Evolutionary conservation across 176 grass and related monocot genomes (phyloP).

Genomic region (Oryza coarctata): DNA sequence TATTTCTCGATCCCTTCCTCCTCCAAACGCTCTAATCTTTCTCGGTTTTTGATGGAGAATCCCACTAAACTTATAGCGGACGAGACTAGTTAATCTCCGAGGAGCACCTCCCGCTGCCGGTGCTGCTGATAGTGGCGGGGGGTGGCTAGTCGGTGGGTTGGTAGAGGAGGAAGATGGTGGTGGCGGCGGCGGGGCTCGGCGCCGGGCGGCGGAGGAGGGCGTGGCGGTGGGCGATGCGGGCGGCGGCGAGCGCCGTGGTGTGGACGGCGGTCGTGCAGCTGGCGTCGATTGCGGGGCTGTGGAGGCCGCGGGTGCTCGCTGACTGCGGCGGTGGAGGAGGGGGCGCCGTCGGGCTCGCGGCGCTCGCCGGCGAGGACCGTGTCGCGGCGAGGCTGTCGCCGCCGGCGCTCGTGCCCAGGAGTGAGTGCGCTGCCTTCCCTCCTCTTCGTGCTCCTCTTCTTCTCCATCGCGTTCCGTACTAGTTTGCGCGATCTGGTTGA

Average conservation of each 20-base stretch:
- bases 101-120: background rate
- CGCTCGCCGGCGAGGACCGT: slow-evolving; percentile 59
- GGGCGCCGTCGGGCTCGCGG: slow-evolving; percentile 28
- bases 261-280: slow-evolving; percentile 89
- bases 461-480: background rate
- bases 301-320: slow-evolving; percentile 54
- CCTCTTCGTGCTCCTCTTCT: slow-evolving; percentile 16
- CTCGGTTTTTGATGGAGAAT: slow-evolving; percentile 10
- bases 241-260: slow-evolving; percentile 74
- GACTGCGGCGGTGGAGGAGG: slow-evolving; percentile 43
- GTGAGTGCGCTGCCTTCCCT: slow-evolving; percentile 44
- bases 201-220: slow-evolving; percentile 33
- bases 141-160: slow-evolving; percentile 19
- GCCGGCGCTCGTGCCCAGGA: slow-evolving; percentile 62
- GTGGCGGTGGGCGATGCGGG: slow-evolving; percentile 79
- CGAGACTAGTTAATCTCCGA: slow-evolving; percentile 1
- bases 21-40: background rate
- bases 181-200: slow-evolving; percentile 48
- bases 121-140: background rate
- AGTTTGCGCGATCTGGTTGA: slow-evolving; percentile 27
- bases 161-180: slow-evolving; percentile 55
- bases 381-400: slow-evolving; percentile 44
- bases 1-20: slow-evolving; percentile 17
- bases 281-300: slow-evolving; percentile 61
- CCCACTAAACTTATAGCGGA: background rate